phyloP scores from a whole-genome alignment of 2,329 filamentous ascomycete genomes.

The Alternaria brassicae region DNA sequence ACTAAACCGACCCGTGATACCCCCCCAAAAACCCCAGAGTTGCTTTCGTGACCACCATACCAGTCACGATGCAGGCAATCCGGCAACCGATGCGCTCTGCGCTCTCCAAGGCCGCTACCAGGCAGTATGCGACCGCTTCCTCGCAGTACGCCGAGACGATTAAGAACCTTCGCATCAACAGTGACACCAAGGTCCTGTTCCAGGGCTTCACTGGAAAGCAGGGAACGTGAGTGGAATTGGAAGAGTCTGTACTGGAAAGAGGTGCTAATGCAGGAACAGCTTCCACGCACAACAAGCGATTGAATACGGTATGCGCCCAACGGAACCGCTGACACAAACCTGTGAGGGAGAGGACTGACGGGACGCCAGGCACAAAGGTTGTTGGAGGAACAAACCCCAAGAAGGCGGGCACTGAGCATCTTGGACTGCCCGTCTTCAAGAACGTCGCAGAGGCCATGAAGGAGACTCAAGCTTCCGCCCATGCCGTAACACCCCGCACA shows the following conservation, averaged over 20 bases:
- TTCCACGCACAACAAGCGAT: constrained; percentile 98
- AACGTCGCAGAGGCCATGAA: constrained; percentile 88
- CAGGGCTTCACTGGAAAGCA: constrained; percentile 98
- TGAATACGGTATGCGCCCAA: constrained; percentile 79
- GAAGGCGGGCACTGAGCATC: constrained; percentile 91
- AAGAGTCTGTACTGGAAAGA: not conserved
- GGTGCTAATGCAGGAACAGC: constrained; percentile 58
- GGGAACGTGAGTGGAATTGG: constrained; percentile 67
- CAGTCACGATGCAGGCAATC: constrained; percentile 80
- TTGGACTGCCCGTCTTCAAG: constrained; percentile 91
- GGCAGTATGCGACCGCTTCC: constrained; percentile 77
- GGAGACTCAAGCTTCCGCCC: constrained; percentile 87
- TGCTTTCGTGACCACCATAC: constrained; percentile 36
- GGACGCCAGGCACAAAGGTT: constrained; percentile 81
- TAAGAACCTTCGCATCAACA: constrained; percentile 87
- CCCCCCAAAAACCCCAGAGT: constrained; percentile 20
- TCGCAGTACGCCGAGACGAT: constrained; percentile 60
- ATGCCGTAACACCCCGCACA: constrained; percentile 66
- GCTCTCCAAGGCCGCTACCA: constrained; percentile 71
- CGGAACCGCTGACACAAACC: constrained; percentile 21
- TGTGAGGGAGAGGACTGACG: constrained; percentile 38
- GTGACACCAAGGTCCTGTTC: constrained; percentile 92
- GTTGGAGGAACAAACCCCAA: constrained; percentile 99
- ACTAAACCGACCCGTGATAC: constrained; percentile 27
- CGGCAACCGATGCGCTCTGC: constrained; percentile 74